Evolutionary conservation across 129 eudicot genomes (phyloP), one percentile per base, ranked within the genome.

Genomic region (Gnaphalium uliginosum): DNA sequence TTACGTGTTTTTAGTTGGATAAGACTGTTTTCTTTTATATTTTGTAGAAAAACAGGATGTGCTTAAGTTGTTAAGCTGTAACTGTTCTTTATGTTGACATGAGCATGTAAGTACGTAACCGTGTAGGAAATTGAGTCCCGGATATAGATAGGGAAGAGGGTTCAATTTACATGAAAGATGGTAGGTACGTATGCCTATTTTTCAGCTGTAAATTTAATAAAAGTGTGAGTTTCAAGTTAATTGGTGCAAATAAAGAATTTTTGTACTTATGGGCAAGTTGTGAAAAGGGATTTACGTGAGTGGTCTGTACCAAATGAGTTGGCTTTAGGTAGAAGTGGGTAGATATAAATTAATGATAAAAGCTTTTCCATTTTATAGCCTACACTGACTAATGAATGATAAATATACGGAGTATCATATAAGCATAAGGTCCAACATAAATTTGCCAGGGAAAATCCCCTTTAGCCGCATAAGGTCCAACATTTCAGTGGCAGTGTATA

Each of bases 121-220:
- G 10, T n/a, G 60, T 53, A 53, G 60, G 60, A 53, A 50, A 53
- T 6, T 18, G 24, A n/a, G 8, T 53, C 60, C 60, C 11, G 23
- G 8, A 53, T 53, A 53, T 53, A 56, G 61, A 56, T 56, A 56
- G 0, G 61, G 61, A 19, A 54, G 66, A 60, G 0, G 32, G 15
- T 60, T 25, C 30, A 11, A 8, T 11, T 7, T 13, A 60, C 32
- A 8, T 24, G 32, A 60, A 60, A 60, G 51, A 66, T 17, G 43
- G 25, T 32, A 65, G 22, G 46, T 66, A 32, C 26, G 6, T 13
- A 30, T 65, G 70, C 71, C 51, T 66, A 66, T 15, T 54, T 56
- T 25, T 19, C 13, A 19, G 8, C 60, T 54, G 8, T 50, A 51
- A 6, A n/a, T 66, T 66, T 15, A 8, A 9, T 24, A 24, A 18